phyloP scores from a whole-genome alignment of 805 yeast species.

The Hanseniaspora jakobsenii region DNA sequence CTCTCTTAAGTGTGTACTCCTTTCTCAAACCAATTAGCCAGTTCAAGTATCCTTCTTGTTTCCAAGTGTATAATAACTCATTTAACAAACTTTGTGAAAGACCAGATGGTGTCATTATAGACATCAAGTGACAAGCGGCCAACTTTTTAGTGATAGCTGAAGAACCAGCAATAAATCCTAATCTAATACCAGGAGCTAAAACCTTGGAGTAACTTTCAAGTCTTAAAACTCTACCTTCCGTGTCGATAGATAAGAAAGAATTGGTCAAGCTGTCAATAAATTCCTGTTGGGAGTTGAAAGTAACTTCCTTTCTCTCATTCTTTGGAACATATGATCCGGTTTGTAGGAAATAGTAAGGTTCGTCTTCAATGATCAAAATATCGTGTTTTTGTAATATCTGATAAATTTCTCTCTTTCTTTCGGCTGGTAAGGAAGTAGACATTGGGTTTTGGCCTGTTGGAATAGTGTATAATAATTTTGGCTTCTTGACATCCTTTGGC shows the following conservation, averaged over 20 bases:
- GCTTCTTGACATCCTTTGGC: slow-evolving; percentile 53
- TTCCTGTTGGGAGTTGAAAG: slow-evolving; percentile 41
- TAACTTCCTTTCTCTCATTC: slow-evolving; percentile 24
- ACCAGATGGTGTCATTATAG: slow-evolving; percentile 71
- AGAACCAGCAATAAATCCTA: slow-evolving; percentile 84
- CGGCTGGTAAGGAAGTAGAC: slow-evolving; percentile 67
- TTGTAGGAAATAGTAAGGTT: slow-evolving; percentile 93
- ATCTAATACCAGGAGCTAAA: slow-evolving; percentile 81
- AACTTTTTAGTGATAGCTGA: slow-evolving; percentile 49
- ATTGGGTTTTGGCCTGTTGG: slow-evolving; percentile 98
- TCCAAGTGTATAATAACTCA: slow-evolving; percentile 74
- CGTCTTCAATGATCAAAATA: slow-evolving; percentile 81
- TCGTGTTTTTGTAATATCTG: slow-evolving; percentile 74
- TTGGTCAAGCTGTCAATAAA: slow-evolving; percentile 58
- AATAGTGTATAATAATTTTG: slow-evolving; percentile 79
- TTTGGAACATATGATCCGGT: slow-evolving; percentile 63
- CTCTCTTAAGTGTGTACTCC: slow-evolving; percentile 80
- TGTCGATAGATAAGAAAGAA: slow-evolving; percentile 63
- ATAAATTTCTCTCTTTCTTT: slow-evolving; percentile 69
- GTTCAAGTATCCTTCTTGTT: slow-evolving; percentile 75
- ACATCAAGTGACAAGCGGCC: slow-evolving; percentile 63
- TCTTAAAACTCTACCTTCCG: slow-evolving; percentile 81
- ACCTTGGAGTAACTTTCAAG: slow-evolving; percentile 86
- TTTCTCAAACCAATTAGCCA: slow-evolving; percentile 78
- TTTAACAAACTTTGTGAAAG: slow-evolving; percentile 59